phyloP scores from a whole-genome alignment of 1,284 basidiomycete species.

The Tremellales sp. region DNA sequence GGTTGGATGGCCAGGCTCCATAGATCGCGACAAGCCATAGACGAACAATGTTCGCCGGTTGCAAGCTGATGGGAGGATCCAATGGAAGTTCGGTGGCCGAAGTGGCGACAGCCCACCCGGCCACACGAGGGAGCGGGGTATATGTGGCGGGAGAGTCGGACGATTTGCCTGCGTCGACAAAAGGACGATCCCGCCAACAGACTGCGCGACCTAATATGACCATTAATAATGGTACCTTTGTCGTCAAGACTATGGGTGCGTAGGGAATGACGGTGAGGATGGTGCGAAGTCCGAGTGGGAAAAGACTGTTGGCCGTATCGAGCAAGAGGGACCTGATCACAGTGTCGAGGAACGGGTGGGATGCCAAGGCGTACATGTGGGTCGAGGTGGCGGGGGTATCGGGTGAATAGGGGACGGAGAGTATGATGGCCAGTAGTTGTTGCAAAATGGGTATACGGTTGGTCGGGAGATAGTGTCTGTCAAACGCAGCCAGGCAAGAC shows the following conservation, averaged over 20 bases:
- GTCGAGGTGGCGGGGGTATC: constrained; percentile 18
- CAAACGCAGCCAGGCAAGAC: constrained; percentile 4
- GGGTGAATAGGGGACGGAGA: constrained; percentile 23
- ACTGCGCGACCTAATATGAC: constrained; percentile 36
- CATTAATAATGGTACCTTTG: constrained; percentile 37
- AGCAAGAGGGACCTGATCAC: constrained; percentile 28
- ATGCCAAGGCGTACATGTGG: constrained; percentile 24
- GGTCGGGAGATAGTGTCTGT: constrained; percentile 5
- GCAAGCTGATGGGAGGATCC: constrained; percentile 12
- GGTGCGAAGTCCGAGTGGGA: constrained; percentile 28
- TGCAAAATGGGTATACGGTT: constrained; percentile 20
- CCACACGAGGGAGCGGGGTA: constrained; percentile 22
- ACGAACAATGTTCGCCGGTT: constrained; percentile 26
- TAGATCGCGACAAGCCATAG: constrained; percentile 35
- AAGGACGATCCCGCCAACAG: constrained; percentile 42
- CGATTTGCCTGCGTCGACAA: constrained; percentile 22
- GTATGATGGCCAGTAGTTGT: constrained; percentile 25
- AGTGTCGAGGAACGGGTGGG: constrained; percentile 17
- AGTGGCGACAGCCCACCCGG: constrained; percentile 27
- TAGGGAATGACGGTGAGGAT: constrained; percentile 36
- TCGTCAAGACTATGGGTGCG: constrained; percentile 23
- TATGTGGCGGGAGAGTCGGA: constrained; percentile 21
- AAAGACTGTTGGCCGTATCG: constrained; percentile 40
- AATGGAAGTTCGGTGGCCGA: constrained; percentile 8
- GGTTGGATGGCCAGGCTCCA: constrained; percentile 44